Conservation (phyloP, 2,329 filamentous ascomycete species). For the Trichoderma lentiforme region DNA sequence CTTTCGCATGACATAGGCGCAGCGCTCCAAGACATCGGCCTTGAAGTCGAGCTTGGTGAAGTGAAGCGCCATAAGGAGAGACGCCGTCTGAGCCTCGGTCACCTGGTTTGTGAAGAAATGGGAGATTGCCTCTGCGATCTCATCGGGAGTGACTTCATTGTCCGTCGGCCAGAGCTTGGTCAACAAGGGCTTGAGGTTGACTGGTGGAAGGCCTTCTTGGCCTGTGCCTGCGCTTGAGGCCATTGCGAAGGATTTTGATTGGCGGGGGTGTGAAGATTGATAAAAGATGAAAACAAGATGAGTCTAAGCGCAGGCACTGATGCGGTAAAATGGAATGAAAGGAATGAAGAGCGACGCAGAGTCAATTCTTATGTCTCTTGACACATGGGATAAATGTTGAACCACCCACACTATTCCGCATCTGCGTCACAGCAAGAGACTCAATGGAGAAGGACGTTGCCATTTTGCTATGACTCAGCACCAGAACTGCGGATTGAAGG, state of each 20-base stretch:
- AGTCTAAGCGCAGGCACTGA: background rate
- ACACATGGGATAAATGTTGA: background rate
- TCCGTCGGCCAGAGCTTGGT: slow-evolving; percentile 65
- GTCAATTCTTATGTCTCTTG: background rate
- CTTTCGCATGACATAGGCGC: slow-evolving; percentile 77
- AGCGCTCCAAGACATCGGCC: slow-evolving; percentile 81
- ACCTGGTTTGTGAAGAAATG: slow-evolving; percentile 89
- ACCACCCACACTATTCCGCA: slow-evolving; percentile 1
- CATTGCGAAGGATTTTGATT: slow-evolving; percentile 25
- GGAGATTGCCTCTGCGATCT: slow-evolving; percentile 87
- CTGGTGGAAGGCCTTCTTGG: slow-evolving; percentile 31
- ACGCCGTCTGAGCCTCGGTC: slow-evolving; percentile 82
- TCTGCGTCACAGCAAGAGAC: background rate
- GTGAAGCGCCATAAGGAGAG: slow-evolving; percentile 85
- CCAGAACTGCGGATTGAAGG: background rate
- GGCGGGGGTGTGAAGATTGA: background rate
- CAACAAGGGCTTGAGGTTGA: slow-evolving; percentile 69
- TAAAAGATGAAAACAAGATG: background rate
- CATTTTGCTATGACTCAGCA: slow-evolving; percentile 10
- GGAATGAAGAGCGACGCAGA: background rate
- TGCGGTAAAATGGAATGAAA: background rate
- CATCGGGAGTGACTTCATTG: slow-evolving; percentile 62
- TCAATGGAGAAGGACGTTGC: background rate
- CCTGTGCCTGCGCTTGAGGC: slow-evolving; percentile 21
- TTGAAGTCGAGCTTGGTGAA: slow-evolving; percentile 83